Evolutionary conservation across 1,284 basidiomycete genomes (phyloP), one percentile per base, ranked within the genome.

Genomic region (Ustilago tritici): DNA sequence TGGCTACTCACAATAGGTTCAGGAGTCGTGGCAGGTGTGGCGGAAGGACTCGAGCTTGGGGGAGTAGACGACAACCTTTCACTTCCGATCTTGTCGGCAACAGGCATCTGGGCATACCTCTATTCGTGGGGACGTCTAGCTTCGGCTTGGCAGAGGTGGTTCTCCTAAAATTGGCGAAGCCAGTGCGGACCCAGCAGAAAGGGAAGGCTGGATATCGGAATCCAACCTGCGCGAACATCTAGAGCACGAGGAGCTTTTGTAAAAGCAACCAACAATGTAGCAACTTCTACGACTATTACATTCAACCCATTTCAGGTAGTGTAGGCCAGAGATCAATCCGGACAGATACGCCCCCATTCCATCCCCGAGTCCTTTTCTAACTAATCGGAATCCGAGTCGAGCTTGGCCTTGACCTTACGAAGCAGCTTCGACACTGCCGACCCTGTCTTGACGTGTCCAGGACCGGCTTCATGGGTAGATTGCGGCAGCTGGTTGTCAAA

Each of bases 41-140:
- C 87, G 3, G 87, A 88, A 77, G 86, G 83, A 2, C 80, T 88
- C 50, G 95, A 98, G 86, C 88, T 98, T 12, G 94, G 93, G 34
- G 91, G 90, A 0, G 83, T 95, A 40, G 96, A 98, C 84, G 96
- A 99, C 86, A 98, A 99, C 87, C 87, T 98, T 46, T 95, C 94
- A 6, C 88, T 99, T 34, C 96, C 96, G 2, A 92, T 98, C 80
- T 90, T 98, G 53, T 92, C 93, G 19, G 95, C 95, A 0, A 91
- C 91, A 1, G 91, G 93, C 80, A 89, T 96, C 58, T 92, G 92
- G 89, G 80, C 59, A 68, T 8, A 78, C 47, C 66, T 85, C 3
- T 83, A 65, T 49, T 60, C 68, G 7, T 84, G 84, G 84, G 83
- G 83, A 34, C 60, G 71, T 1, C 15, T 68, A 5, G 75, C 67